Evolutionary conservation across 495 filamentous ascomycete species (phyloP).

Genomic region (Hypoxylon fragiforme): DNA sequence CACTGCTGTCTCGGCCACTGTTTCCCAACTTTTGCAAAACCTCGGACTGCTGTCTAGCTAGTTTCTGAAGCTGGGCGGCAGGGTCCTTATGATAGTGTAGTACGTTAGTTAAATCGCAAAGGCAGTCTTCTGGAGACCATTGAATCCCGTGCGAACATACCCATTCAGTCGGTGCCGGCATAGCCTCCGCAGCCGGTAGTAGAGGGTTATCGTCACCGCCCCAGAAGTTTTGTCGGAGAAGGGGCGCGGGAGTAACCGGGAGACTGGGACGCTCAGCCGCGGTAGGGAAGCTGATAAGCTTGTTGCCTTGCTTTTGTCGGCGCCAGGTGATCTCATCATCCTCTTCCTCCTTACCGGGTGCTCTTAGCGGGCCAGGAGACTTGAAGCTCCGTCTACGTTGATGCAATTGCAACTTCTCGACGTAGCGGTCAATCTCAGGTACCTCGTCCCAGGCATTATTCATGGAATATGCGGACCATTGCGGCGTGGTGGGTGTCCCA

Average conservation of each 20-base stretch:
- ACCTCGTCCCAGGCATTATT: conserved; percentile 89
- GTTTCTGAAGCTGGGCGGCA: conserved; percentile 65
- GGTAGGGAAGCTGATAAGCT: conserved; percentile 83
- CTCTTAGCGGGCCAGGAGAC: conserved; percentile 12
- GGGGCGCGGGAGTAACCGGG: conserved; percentile 86
- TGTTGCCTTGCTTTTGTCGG: conserved; percentile 53
- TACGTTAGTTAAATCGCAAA: conserved; percentile 63
- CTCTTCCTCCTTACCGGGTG: conserved; percentile 20
- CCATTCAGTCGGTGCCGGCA: conserved; percentile 85
- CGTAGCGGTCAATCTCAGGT: conserved; percentile 79
- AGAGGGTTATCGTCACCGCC: conserved; percentile 51
- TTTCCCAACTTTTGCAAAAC: conserved; percentile 51
- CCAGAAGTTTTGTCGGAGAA: conserved; percentile 51
- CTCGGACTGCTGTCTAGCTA: conserved; percentile 65
- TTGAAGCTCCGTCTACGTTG: conserved; percentile 58
- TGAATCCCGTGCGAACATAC: conserved; percentile 69
- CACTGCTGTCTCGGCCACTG: conserved; percentile 25
- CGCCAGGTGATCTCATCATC: conserved; percentile 37
- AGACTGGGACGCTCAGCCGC: conserved; percentile 82
- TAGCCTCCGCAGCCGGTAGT: conserved; percentile 74
- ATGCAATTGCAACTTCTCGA: conserved; percentile 67
- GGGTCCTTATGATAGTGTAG: conserved; percentile 66
- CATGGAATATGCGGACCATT: conserved; percentile 65
- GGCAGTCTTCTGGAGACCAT: conserved; percentile 55
- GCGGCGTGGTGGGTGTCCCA: conserved; percentile 46